Conservation (phyloP, 306 rosid genomes). For the Comarum palustre region DNA sequence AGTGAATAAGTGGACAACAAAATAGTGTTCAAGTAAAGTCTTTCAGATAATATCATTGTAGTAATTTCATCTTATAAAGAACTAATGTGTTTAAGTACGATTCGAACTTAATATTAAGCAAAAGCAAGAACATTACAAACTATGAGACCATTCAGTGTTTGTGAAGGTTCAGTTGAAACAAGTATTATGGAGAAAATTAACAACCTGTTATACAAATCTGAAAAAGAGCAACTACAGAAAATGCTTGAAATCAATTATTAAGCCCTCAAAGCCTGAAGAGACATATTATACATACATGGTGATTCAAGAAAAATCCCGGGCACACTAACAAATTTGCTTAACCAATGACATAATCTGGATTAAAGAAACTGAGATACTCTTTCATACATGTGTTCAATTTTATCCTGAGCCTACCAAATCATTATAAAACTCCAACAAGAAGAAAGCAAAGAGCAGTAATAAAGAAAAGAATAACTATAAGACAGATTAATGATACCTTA, state of each 20-base stretch:
- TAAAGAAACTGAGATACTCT: background rate
- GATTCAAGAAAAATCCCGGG: background rate
- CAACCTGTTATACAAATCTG: background rate
- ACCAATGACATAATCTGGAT: background rate
- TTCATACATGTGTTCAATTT: background rate
- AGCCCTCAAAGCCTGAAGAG: background rate
- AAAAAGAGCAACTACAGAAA: background rate
- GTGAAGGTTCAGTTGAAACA: too few species aligned
- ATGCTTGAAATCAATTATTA: background rate
- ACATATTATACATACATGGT: background rate
- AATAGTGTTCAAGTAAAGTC: background rate
- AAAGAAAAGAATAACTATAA: conserved; percentile 16
- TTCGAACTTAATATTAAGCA: too few species aligned
- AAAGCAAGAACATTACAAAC: background rate
- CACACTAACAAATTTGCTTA: background rate
- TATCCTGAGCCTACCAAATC: background rate
- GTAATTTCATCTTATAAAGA: too few species aligned
- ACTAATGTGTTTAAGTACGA: background rate
- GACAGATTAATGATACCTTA: conserved; percentile 68
- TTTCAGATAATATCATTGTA: background rate
- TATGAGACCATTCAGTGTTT: background rate
- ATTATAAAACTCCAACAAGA: background rate
- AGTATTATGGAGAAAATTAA: background rate
- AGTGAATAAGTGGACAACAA: background rate
- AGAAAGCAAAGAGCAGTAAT: background rate